Evolutionary conservation across 441 rosid genomes (phyloP), one percentile per base, ranked within the genome.

Genomic region (Brassica balearica): DNA sequence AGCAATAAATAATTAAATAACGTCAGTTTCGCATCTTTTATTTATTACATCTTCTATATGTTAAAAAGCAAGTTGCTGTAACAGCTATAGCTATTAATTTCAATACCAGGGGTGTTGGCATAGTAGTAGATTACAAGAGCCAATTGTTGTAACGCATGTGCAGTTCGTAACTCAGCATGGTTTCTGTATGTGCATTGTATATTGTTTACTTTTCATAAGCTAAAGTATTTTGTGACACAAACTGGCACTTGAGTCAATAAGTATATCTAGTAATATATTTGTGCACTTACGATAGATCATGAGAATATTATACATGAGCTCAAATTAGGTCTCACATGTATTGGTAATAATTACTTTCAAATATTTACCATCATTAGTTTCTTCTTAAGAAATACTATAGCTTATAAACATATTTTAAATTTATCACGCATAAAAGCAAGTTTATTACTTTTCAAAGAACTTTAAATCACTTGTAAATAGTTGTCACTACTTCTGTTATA

Each of bases 51-150:
- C 65, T 72, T 48, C 46, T 61, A 9, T 20, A 5, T 38, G 4
- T 7, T 7, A 55, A 55, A 17, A 53, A 73, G 29, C 56, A 41
- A 71, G 14, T 71, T 71, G 55, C 0, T 72, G 14, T 65, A 41
- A 69, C 69, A 53, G 48, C 58, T 58, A 56, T 56, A 19, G 65
- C 69, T 73, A 68, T 68, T 68, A 38, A 68, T 60, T 71, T 46
- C 43, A 12, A 23, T 64, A 71, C 20, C 60, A 61, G 27, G 61
- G 27, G 41, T 59, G 51, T 76, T 76, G 63, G 71, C 65, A 25
- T 38, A 8, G 43, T 67, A 72, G 70, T 64, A 74, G 41, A 74
- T 69, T 75, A 80, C 82, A 78, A 73, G 74, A 78, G 63, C 69
- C 25, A 59, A 67, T 67, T 63, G 65, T 68, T 51, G 70, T 36